Percentiles rank a stretch among this genome's conserved stretches.
These are phyloP conservation scores for Umbelopsis sp. DNA, from an alignment of 192 early-diverging fungal genomes.

Conservation along the genomic window DNA sequence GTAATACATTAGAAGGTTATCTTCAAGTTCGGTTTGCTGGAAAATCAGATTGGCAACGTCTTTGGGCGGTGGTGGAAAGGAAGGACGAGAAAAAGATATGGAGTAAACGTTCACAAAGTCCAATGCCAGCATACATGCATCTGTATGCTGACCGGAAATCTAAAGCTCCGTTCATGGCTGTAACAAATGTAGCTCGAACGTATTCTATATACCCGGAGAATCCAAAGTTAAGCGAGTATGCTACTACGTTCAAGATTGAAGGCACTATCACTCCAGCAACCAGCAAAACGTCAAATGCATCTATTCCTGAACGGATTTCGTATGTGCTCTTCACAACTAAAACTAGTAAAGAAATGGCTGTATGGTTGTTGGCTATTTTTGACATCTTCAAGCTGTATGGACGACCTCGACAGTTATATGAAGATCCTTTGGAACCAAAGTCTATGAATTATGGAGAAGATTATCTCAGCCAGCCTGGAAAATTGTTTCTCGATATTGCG, in stretches of 20 bases:
- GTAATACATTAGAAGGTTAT: conserved; percentile 52
- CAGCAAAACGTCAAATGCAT: background rate
- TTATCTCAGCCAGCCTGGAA: background rate
- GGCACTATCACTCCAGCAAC: conserved; percentile 12
- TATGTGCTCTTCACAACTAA: conserved; percentile 39
- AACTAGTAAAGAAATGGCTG: conserved; percentile 40
- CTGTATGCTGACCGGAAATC: conserved; percentile 56
- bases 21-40: conserved; percentile 58
- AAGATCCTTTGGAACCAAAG: conserved; percentile 16
- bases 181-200: conserved; percentile 53
- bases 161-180: conserved; percentile 49
- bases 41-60: conserved; percentile 46
- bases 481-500: conserved; percentile 24
- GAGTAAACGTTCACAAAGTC: conserved; percentile 23
- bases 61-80: conserved; percentile 48
- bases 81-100: conserved; percentile 41
- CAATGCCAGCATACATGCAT: conserved; percentile 38
- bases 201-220: conserved; percentile 60
- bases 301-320: conserved; percentile 7
- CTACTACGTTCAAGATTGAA: conserved; percentile 42
- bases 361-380: conserved; percentile 45
- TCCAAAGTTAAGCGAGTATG: conserved; percentile 39
- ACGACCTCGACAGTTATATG: conserved; percentile 34
- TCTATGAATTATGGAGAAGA: conserved; percentile 30
- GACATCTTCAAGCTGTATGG: conserved; percentile 53